phyloP scores from a whole-genome alignment of 257 asterid genomes.

The Oldenlandia corymbosa region DNA sequence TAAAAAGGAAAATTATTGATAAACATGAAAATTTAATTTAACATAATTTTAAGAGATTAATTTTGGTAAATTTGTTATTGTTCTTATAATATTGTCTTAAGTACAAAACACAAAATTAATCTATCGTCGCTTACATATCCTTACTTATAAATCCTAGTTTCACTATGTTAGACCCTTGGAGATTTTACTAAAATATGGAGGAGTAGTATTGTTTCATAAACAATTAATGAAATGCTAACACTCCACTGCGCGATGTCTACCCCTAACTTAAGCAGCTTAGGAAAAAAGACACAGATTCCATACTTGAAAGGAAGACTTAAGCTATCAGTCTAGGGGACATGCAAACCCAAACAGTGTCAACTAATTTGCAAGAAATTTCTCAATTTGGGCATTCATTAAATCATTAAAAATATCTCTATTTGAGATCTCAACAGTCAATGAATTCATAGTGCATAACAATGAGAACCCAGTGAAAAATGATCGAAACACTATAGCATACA shows the following conservation, averaged over 20 bases:
- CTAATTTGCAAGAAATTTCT: slow-evolving; percentile 10
- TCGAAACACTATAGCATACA: slow-evolving; percentile 12
- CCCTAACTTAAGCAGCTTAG: slow-evolving; percentile 9
- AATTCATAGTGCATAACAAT: slow-evolving; percentile 5
- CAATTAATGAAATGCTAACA: too few relatives aligned
- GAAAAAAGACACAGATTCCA: not conserved
- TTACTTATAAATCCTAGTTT: too few relatives aligned
- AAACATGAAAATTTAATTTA: too few relatives aligned
- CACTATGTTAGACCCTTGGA: too few relatives aligned
- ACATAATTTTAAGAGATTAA: too few relatives aligned
- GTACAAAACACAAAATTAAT: too few relatives aligned
- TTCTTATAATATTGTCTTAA: too few relatives aligned
- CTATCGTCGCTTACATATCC: too few relatives aligned
- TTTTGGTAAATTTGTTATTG: too few relatives aligned
- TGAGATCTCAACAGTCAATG: slow-evolving; percentile 28
- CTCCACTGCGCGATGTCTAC: not conserved
- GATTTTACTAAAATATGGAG: too few relatives aligned
- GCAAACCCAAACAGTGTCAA: slow-evolving; percentile 1
- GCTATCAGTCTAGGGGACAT: slow-evolving; percentile 15
- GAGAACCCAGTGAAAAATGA: slow-evolving; percentile 4
- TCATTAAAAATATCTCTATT: slow-evolving; percentile 5
- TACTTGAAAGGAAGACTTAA: slow-evolving; percentile 8
- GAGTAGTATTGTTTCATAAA: too few relatives aligned
- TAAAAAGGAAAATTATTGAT: too few relatives aligned
- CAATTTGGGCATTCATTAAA: slow-evolving; percentile 8